phyloP scores from a whole-genome alignment of 75 land plant genomes.

The Cryptomeria japonica region DNA sequence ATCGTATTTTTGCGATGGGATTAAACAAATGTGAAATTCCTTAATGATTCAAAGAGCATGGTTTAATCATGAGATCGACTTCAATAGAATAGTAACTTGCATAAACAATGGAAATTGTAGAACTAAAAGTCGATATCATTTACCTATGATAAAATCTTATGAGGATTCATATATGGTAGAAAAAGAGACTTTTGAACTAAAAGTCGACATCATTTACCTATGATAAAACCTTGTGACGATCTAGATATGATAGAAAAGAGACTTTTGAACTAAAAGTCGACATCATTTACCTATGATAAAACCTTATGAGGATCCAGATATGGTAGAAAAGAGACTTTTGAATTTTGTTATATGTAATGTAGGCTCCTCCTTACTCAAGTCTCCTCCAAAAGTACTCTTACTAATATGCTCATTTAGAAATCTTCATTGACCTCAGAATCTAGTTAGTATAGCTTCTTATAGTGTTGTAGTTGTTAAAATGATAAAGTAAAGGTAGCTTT shows the following conservation, averaged over 20 bases:
- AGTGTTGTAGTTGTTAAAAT: no score
- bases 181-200: background rate
- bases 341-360: background rate
- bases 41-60: background rate
- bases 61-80: background rate
- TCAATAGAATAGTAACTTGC: background rate
- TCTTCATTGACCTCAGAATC: constrained; percentile 35
- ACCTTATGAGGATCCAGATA: background rate
- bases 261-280: background rate
- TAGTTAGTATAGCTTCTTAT: constrained; percentile 16
- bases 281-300: background rate
- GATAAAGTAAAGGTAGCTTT: no score
- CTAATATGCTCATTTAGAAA: constrained; percentile 58
- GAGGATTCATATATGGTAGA: background rate
- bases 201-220: no score
- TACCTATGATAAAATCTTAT: background rate
- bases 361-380: constrained; percentile 58
- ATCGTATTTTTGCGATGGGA: background rate
- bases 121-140: background rate
- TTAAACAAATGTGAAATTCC: background rate
- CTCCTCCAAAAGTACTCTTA: constrained; percentile 46
- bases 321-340: background rate
- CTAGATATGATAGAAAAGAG: no score
- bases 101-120: background rate
- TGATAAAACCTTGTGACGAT: no score